phyloP scores from a whole-genome alignment of 768 basidiomycete genomes.

The Mrakia hoshinonis region DNA sequence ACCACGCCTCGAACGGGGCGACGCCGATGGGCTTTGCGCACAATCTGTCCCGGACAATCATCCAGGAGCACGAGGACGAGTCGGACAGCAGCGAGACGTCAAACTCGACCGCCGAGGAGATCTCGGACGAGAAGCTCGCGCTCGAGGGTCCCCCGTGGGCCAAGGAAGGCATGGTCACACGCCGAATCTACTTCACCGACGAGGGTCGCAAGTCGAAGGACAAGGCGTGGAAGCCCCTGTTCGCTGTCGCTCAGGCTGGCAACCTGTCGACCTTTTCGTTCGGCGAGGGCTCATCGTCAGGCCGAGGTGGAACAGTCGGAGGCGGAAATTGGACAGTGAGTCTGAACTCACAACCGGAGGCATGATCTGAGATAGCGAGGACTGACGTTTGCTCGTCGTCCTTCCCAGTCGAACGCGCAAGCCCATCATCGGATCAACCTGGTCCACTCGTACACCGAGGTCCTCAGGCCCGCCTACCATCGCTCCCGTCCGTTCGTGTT shows the following conservation, averaged over 20 bases:
- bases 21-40: constrained; percentile 94
- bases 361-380: neutral
- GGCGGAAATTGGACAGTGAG: constrained; percentile 97
- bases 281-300: constrained; percentile 51
- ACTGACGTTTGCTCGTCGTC: neutral
- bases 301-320: constrained; percentile 57
- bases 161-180: constrained; percentile 90
- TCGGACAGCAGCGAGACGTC: constrained; percentile 59
- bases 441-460: constrained; percentile 76
- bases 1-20: constrained; percentile 36
- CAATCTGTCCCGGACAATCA: constrained; percentile 91
- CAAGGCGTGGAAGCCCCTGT: constrained; percentile 87
- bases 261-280: constrained; percentile 94
- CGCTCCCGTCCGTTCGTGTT: constrained; percentile 86
- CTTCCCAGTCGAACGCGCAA: constrained; percentile 67
- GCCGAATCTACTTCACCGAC: constrained; percentile 90
- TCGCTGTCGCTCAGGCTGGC: constrained; percentile 90
- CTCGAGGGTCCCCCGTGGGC: constrained; percentile 96
- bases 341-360: constrained; percentile 32
- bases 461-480: constrained; percentile 88
- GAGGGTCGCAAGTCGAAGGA: constrained; percentile 73
- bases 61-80: constrained; percentile 86
- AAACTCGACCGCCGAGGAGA: constrained; percentile 52
- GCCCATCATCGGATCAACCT: constrained; percentile 73
- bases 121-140: constrained; percentile 90